Conservation (phyloP, 2,329 filamentous ascomycete genomes). For the Stemphylium lycopersici region DNA sequence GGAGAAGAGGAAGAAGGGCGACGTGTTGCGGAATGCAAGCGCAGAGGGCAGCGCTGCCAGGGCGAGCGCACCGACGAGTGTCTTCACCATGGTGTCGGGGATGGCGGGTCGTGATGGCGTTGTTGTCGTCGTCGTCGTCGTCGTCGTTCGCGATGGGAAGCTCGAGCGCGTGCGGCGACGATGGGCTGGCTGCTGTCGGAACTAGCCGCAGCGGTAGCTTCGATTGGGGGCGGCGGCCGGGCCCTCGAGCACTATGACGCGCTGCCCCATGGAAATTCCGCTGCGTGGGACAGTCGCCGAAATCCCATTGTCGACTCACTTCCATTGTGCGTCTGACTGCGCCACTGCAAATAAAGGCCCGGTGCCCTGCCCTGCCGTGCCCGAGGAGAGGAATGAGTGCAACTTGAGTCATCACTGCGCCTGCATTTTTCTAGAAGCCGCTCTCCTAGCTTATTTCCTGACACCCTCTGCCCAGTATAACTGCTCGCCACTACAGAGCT, state of each 20-base stretch:
- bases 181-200: background rate
- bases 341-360: conserved; percentile 11
- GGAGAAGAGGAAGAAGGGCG: conserved; percentile 88
- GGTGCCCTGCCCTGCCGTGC: conserved; percentile 1
- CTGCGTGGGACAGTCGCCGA: conserved; percentile 8
- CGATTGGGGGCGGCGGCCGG: conserved; percentile 6
- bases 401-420: conserved; percentile 16
- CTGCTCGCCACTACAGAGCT: conserved; percentile 26
- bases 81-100: conserved; percentile 50
- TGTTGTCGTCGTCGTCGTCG: conserved; percentile 16
- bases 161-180: conserved; percentile 20
- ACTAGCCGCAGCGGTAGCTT: conserved; percentile 7
- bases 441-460: conserved; percentile 7
- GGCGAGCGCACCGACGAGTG: conserved; percentile 55
- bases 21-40: conserved; percentile 81
- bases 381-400: conserved; percentile 9
- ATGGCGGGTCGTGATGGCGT: conserved; percentile 10
- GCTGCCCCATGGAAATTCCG: conserved; percentile 23
- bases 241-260: conserved; percentile 34
- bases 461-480: conserved; percentile 8
- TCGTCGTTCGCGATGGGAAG: conserved; percentile 15
- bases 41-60: conserved; percentile 62
- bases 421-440: conserved; percentile 9
- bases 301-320: background rate
- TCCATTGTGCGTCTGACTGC: background rate